Base-by-base conservation (phyloP, 2,329 filamentous ascomycete genomes). In the Nannizzia gypsea region DNA sequence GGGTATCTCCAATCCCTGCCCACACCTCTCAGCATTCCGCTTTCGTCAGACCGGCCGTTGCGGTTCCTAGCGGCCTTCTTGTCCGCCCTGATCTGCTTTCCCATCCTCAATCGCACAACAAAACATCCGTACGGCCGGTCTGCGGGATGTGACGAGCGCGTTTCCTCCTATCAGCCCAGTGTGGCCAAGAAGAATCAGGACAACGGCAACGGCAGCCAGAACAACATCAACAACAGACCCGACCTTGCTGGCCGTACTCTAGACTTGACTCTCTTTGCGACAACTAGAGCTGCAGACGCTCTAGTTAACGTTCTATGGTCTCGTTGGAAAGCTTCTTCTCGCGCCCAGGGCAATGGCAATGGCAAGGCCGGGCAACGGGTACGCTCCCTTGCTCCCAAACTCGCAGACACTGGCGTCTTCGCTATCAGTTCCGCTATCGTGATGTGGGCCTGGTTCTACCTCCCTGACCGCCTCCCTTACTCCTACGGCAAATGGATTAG, bases 401-500 rank as follows among this genome's bases (percentile, higher is more conserved):
- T 83, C 40, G 76, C 83, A n/a, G 87, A 92, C 68, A 82, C 88
- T 3, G 73, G 81, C 4, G 74, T 91, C 17, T 95, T 95, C 71
- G 83, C 86, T 50, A 71, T 80, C 36, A 90, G 88, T 20, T 84
- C 82, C 42, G 86, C 85, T 22, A 75, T 89, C 40, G 85, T 95
- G 65, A 95, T 95, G 90, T 92, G 88, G 86, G 82, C 88, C 17
- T 95, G 88, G 88, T 86, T 95, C 70, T 95, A 92, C 74, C 71
- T 78, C 8, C 88, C 89, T 0, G 78, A 82, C 38, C 80, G 82
- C 20, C 79, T 95, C 1, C 90, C 90, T 1, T 79, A 76, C 28
- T 80, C 85, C 44, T 95, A 95, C 74, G 86, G 84, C 67, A 86
- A 84, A 69, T 95, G 90, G 89, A 93, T 95, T 66, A 83, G 81